Evolutionary conservation across 176 grass and related monocot species (phyloP), one percentile per base, ranked within the genome.

Genomic region (Stipa capillata): DNA sequence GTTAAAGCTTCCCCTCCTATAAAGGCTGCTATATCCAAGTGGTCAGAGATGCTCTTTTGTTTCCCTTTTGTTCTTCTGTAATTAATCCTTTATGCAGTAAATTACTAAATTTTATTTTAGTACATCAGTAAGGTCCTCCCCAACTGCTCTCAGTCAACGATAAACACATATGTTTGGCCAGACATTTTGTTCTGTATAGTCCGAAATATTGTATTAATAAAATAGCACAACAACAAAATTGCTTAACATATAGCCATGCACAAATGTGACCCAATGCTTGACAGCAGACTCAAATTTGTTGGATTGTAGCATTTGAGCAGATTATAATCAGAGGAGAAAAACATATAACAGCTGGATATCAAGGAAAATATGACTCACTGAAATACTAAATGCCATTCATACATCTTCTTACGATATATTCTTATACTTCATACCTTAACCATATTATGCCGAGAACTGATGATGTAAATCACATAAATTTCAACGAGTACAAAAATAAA

Each of bases 391-490:
- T 16, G 7, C 2, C 28, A 58, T 56, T 58, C 27, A 70, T 23
- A 69, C 4, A 56, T 56, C 13, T 51, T n/a, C n/a, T n/a, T n/a
- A n/a, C n/a, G n/a, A n/a, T n/a, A n/a, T n/a, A n/a, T n/a, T n/a
- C n/a, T n/a, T n/a, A n/a, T n/a, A n/a, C n/a, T n/a, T n/a, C n/a
- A n/a, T n/a, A n/a, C n/a, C n/a, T n/a, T n/a, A n/a, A n/a, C n/a
- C n/a, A n/a, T n/a, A n/a, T n/a, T n/a, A n/a, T n/a, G n/a, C n/a
- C n/a, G n/a, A n/a, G 18, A 77, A 53, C 10, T 14, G 14, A 62
- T 62, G 43, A 77, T 63, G 8, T 6, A 68, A 77, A 76, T 74
- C 39, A 42, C 61, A 61, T 60, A 76, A 42, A 58, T 31, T 56
- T 74, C 32, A 6, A 21, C 2, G 18, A 59, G 16, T 31, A 73